phyloP scores from a whole-genome alignment of 2,329 filamentous ascomycete species.

The Fusarium bulbicola region DNA sequence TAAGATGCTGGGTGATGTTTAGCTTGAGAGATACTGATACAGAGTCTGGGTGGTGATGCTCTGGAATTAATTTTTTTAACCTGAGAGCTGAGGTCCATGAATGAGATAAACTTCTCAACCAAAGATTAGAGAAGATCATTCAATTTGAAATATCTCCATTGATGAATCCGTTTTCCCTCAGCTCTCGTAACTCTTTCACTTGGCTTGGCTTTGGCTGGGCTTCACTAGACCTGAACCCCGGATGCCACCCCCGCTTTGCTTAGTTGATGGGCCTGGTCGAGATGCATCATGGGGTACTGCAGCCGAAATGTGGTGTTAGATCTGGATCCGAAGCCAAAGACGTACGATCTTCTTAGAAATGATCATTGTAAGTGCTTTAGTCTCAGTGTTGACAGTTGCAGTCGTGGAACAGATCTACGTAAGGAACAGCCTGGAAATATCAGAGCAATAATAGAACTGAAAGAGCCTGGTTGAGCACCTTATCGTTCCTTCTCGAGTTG shows the following conservation, averaged over 20 bases:
- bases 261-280: constrained; percentile 10
- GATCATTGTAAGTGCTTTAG: not conserved
- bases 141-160: not conserved
- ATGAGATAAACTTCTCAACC: no score
- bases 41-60: not conserved
- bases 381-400: not conserved
- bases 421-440: not conserved
- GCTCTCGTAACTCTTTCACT: not conserved
- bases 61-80: not conserved
- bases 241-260: constrained; percentile 30
- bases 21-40: not conserved
- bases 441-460: not conserved
- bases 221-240: constrained; percentile 7
- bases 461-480: not conserved
- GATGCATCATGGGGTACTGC: constrained; percentile 24
- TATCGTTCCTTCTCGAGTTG: not conserved
- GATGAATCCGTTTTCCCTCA: not conserved
- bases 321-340: not conserved
- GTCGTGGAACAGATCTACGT: not conserved
- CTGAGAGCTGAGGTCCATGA: not conserved
- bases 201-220: constrained; percentile 12
- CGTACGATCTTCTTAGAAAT: not conserved
- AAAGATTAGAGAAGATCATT: not conserved
- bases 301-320: constrained; percentile 18
- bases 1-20: not conserved